phyloP scores from a whole-genome alignment of 2,329 filamentous ascomycete species.

The Diaporthe sp. region DNA sequence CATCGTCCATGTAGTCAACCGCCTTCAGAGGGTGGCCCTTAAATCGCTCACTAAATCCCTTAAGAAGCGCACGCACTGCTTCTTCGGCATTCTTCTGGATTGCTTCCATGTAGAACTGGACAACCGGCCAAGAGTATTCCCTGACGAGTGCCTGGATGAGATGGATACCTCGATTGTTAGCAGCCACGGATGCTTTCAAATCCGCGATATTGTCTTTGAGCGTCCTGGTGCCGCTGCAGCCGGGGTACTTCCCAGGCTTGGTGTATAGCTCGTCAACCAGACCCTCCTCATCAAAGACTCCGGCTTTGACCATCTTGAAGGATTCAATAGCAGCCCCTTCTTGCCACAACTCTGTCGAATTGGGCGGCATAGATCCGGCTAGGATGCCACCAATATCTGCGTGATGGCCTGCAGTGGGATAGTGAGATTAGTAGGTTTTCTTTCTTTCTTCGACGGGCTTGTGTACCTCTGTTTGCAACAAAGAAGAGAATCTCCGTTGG shows the following conservation, averaged over 20 bases:
- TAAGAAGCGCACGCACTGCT: conserved; percentile 78
- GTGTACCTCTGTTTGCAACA: conserved; percentile 26
- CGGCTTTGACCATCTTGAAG: conserved; percentile 39
- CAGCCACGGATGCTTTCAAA: conserved; percentile 83
- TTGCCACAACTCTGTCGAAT: conserved; percentile 40
- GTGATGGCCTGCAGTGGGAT: conserved; percentile 49
- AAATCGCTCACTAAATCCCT: conserved; percentile 75
- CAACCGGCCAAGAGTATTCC: conserved; percentile 80
- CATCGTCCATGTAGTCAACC: conserved; percentile 86
- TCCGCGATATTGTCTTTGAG: conserved; percentile 86
- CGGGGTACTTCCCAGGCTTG: conserved; percentile 79
- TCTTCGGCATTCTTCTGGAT: conserved; percentile 83
- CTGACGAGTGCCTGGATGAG: conserved; percentile 78
- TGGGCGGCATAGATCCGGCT: conserved; percentile 64
- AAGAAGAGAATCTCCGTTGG: conserved; percentile 26
- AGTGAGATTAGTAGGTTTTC: conserved; percentile 48
- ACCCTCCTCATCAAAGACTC: conserved; percentile 72
- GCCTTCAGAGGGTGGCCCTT: conserved; percentile 77
- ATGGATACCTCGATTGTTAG: conserved; percentile 84
- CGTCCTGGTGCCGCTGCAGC: conserved; percentile 81
- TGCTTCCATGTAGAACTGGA: conserved; percentile 82
- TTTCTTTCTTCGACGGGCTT: background rate
- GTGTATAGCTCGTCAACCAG: conserved; percentile 75
- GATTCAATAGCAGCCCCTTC: conserved; percentile 41
- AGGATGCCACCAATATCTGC: conserved; percentile 68